phyloP scores from a whole-genome alignment of 345 rosid species.

The Stellera chamaejasme region DNA sequence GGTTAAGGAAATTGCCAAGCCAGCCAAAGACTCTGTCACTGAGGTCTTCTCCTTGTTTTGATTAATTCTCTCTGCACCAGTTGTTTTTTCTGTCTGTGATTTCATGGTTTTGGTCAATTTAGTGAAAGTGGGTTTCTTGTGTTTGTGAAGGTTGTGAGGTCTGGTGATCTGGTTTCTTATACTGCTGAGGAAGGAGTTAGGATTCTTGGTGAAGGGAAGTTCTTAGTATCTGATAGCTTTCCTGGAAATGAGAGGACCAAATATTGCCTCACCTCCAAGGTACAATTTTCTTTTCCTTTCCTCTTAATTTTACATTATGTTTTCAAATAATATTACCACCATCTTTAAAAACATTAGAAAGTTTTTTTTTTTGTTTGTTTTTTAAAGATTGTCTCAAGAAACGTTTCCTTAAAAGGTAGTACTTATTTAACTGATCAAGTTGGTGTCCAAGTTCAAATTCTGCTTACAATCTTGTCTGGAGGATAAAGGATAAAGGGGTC shows the following conservation, averaged over 20 bases:
- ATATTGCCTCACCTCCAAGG: slow-evolving; percentile 97
- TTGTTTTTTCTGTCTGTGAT: not conserved
- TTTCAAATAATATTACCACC: not conserved
- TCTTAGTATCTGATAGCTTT: slow-evolving; percentile 91
- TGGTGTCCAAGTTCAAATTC: no score
- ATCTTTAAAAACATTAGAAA: no score
- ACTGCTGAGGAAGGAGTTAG: slow-evolving; percentile 96
- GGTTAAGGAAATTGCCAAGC: slow-evolving; percentile 96
- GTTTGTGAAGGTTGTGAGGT: slow-evolving; percentile 71
- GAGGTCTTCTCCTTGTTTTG: slow-evolving; percentile 34
- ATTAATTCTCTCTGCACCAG: no score
- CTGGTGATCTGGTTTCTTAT: slow-evolving; percentile 91
- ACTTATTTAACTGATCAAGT: no score
- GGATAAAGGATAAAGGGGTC: no score
- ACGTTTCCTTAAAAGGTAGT: no score
- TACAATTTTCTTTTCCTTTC: slow-evolving; percentile 6
- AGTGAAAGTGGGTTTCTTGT: not conserved
- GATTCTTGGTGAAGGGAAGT: slow-evolving; percentile 89
- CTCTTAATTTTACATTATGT: not conserved
- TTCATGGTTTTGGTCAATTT: not conserved
- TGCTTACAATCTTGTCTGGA: no score
- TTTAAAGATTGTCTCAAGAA: no score
- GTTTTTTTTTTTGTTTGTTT: no score
- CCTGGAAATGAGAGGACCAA: slow-evolving; percentile 97
- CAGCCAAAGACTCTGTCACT: slow-evolving; percentile 87